A percentile compares a stretch with the other conserved stretches of the same genome.
phyloP scores from a whole-genome alignment of 176 grass and related monocot species.

The Microstegium vimineum region DNA sequence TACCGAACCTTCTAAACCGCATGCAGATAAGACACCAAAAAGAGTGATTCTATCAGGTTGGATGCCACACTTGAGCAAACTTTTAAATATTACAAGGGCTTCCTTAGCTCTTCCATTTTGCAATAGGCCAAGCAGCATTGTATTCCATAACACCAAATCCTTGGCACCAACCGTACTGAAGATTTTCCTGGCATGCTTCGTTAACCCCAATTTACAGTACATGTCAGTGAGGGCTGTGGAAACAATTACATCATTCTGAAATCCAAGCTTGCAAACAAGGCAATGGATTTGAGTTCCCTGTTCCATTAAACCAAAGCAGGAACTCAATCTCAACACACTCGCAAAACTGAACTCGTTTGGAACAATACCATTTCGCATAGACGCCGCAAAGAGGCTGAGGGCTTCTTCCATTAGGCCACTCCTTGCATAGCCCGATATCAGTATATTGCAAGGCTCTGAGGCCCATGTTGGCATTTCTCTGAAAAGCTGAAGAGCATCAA shows the following conservation, averaged over 20 bases:
- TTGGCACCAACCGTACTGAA: slow-evolving; percentile 40
- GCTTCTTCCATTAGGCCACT: slow-evolving; percentile 62
- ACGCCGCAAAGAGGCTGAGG: slow-evolving; percentile 46
- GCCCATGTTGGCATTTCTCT: slow-evolving; percentile 47
- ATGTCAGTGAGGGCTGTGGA: slow-evolving; percentile 70
- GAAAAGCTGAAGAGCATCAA: slow-evolving; percentile 52
- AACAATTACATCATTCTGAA: slow-evolving; percentile 56
- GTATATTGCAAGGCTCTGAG: slow-evolving; percentile 65
- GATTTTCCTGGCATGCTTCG: slow-evolving; percentile 42
- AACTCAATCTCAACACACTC: slow-evolving; percentile 65
- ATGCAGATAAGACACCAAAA: slow-evolving; percentile 65
- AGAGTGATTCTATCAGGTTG: slow-evolving; percentile 81
- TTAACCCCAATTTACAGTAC: slow-evolving; percentile 80
- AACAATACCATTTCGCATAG: slow-evolving; percentile 53
- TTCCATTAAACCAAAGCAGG: slow-evolving; percentile 59
- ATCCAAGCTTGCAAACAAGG: slow-evolving; percentile 65
- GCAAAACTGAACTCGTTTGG: slow-evolving; percentile 79
- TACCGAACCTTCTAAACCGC: slow-evolving; percentile 44
- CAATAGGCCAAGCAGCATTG: slow-evolving; percentile 70
- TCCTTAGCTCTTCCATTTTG: slow-evolving; percentile 71
- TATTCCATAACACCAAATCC: slow-evolving; percentile 83
- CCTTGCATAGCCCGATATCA: slow-evolving; percentile 63
- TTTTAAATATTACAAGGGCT: slow-evolving; percentile 56
- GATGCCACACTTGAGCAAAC: slow-evolving; percentile 45
- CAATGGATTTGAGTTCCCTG: slow-evolving; percentile 73